Percentiles rank a stretch among this genome's conserved stretches.
Evolutionary conservation across 2,329 filamentous ascomycete species (phyloP).

Genomic region (Hymenoscyphus scutula): DNA sequence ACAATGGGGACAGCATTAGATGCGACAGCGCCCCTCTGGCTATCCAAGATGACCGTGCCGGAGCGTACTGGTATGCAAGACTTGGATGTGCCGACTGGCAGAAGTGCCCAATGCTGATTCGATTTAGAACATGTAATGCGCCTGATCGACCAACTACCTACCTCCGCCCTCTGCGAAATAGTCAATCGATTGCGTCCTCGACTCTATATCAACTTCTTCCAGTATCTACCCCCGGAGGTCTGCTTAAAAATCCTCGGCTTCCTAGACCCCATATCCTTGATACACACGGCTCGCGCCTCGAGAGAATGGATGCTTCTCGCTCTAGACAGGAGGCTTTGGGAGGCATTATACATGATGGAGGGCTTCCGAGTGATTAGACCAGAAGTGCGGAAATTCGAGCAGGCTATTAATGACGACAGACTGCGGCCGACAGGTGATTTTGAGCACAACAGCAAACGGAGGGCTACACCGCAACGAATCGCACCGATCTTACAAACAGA

Average conservation of each 20-base stretch:
- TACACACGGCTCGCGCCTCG: constrained; percentile 76
- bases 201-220: constrained; percentile 89
- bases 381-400: constrained; percentile 67
- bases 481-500: constrained; percentile 37
- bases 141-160: constrained; percentile 74
- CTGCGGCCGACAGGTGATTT: constrained; percentile 38
- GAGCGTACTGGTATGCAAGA: constrained; percentile 32
- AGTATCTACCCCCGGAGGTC: constrained; percentile 83
- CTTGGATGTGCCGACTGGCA: not conserved
- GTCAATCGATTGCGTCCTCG: constrained; percentile 77
- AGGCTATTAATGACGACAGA: constrained; percentile 40
- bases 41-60: constrained; percentile 25
- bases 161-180: constrained; percentile 74
- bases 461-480: constrained; percentile 45
- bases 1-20: constrained; percentile 22
- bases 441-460: constrained; percentile 54
- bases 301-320: constrained; percentile 77
- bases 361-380: constrained; percentile 74
- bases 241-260: constrained; percentile 86
- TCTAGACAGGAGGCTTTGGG: constrained; percentile 83
- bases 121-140: constrained; percentile 73
- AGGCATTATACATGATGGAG: constrained; percentile 75
- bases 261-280: constrained; percentile 75
- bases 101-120: constrained; percentile 18
- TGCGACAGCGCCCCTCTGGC: constrained; percentile 25